Percentiles rank a stretch among this genome's conserved stretches.
These are phyloP conservation scores for Arxiozyma heterogenica DNA, from an alignment of 1,139 yeast species.

Conservation along the genomic window DNA sequence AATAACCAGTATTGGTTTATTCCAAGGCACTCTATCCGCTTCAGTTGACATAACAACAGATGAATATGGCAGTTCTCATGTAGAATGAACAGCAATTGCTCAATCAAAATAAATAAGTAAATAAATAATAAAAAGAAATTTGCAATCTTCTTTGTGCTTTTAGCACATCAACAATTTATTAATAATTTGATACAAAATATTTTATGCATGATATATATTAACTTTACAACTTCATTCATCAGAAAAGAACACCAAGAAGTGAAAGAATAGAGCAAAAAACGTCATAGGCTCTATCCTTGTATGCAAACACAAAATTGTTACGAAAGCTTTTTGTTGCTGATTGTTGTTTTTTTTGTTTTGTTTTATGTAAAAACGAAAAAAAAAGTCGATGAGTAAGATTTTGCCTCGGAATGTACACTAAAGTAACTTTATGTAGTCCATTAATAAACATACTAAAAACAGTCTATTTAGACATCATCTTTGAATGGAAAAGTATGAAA, in stretches of 20 bases:
- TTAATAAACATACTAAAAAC: too few relatives aligned
- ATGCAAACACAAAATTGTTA: not conserved
- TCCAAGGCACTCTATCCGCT: not conserved
- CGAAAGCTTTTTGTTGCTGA: too few relatives aligned
- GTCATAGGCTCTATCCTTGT: not conserved
- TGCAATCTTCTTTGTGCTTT: not conserved
- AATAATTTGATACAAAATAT: too few relatives aligned
- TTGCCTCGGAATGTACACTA: too few relatives aligned
- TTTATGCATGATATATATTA: not conserved
- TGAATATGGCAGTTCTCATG: not conserved
- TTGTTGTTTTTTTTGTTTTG: too few relatives aligned
- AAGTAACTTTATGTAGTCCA: too few relatives aligned
- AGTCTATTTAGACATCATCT: too few relatives aligned
- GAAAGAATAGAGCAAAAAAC: too few relatives aligned
- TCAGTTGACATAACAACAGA: not conserved
- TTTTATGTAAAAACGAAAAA: not conserved
- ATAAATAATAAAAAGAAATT: too few relatives aligned
- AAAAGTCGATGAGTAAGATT: too few relatives aligned
- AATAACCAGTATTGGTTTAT: slow-evolving; percentile 1
- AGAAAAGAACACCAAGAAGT: not conserved
- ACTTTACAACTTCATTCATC: not conserved
- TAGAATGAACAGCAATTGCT: not conserved
- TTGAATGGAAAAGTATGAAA: too few relatives aligned
- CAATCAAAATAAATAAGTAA: too few relatives aligned
- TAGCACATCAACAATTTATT: not conserved